Evolutionary conservation across 768 basidiomycete genomes (phyloP), one percentile per base, ranked within the genome.

Genomic region (Rhizopogon salebrosus): DNA sequence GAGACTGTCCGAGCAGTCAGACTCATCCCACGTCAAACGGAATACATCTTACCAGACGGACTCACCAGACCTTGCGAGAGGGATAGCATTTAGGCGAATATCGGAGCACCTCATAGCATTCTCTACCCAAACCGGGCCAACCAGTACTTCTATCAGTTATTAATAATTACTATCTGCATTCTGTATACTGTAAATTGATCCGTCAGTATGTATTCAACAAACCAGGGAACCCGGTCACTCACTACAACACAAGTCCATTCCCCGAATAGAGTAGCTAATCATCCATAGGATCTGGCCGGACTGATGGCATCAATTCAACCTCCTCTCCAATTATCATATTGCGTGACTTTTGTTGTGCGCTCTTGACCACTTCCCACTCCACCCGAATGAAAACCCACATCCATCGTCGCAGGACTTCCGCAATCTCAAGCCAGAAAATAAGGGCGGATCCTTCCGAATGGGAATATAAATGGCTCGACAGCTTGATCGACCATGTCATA

Each of bases 341-440:
- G n/a, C 22, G 46, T 3, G 49, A 23, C 52, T 22, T 52, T n/a
- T 53, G 62, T 18, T 54, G 61, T 34, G 71, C 68, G 62, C 74
- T 75, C 70, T 82, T 91, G 46, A 92, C 82, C 8, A 85, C 79
- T 71, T 98, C 95, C 97, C 95, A 99, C 71, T 99, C 97, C 38
- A 98, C 83, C 35, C 97, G 83, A 57, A 98, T 70, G 70, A 97
- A 98, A 24, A 97, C 93, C 97, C 97, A 99, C 75, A 98, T 80
- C 97, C 97, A 99, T 61, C 97, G 72, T 57, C 97, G 77, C 34
- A 92, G 64, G 27, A 99, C 71, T 71, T 98, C 97, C 29, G 94
- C 83, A 39, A 89, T 77, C 70, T 99, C 94, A 49, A 98, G 80
- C 77, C 87, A 82, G 71, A 98, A 97, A 38, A 95, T 90, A 18